These are phyloP conservation scores for Diutina scorzettiae DNA, from an alignment of 1,139 yeast species.

Conservation along the genomic window DNA sequence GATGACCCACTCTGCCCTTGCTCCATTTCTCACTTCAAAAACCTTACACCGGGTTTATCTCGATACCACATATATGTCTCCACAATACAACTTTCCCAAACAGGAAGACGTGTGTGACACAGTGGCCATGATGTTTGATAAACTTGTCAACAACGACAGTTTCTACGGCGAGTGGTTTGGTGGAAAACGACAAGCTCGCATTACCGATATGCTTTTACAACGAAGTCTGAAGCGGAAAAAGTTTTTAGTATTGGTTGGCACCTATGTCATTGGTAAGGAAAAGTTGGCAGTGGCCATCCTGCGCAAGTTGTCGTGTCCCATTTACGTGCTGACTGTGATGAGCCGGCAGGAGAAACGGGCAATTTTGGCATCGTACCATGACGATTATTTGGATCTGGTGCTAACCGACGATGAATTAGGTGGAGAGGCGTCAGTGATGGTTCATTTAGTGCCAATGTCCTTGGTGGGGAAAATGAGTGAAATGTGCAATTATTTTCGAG, in stretches of 20 bases:
- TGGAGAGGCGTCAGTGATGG: constrained; percentile 25
- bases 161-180: constrained; percentile 27
- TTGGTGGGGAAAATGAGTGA: constrained; percentile 25
- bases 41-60: constrained; percentile 48
- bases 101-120: constrained; percentile 56
- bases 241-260: constrained; percentile 66
- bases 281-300: constrained; percentile 65
- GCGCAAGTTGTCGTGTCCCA: constrained; percentile 33
- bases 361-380: constrained; percentile 24
- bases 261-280: constrained; percentile 89
- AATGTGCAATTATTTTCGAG: constrained; percentile 38
- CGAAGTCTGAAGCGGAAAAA: constrained; percentile 19
- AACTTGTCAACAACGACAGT: constrained; percentile 17
- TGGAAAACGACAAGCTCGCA: constrained; percentile 24
- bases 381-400: constrained; percentile 20
- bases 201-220: constrained; percentile 28
- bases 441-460: constrained; percentile 57
- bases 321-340: constrained; percentile 37
- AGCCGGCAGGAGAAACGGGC: constrained; percentile 37
- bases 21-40: constrained; percentile 17
- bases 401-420: constrained; percentile 24
- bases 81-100: constrained; percentile 63
- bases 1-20: constrained; percentile 22
- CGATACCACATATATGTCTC: constrained; percentile 82
- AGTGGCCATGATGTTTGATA: constrained; percentile 43